Evolutionary conservation across 2,329 filamentous ascomycete genomes (phyloP), one percentile per base, ranked within the genome.

Genomic region (Cordyceps farinosa): DNA sequence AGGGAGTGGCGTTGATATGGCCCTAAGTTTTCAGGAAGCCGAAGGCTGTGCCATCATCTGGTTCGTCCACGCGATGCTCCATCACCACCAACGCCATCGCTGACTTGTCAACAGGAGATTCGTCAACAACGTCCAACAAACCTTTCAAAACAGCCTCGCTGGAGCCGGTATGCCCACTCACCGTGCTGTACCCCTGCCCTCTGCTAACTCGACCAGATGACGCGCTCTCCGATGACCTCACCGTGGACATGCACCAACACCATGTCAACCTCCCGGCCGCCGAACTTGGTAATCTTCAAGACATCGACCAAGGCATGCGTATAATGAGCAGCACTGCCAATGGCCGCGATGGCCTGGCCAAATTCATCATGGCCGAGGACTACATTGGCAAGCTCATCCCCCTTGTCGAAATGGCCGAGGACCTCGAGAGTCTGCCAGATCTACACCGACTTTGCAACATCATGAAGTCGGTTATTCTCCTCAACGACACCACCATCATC

Each of bases 11-110:
- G 87, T 93, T 62, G 95, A 99, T 74, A 98, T 99, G 95, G 95
- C 95, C 50, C 84, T 99, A 67, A 97, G 93, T 74, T 99, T 99
- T 72, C 95, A 99, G 76, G 95, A 99, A 79, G 90, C 93, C 2
- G 95, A 98, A 69, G 95, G 94, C 52, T 99, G 95, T 77, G 87
- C 90, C 27, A 83, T 88, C 66, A 97, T 99, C 75, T 99, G 95
- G 95, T 96, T 71, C 74, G 79, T 74, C 44, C 15, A 50, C 57
- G 8, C 29, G 42, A 53, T 30, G 48, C 30, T 36, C 32, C 58
- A 51, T 48, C 17, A 55, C 47, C 48, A 3, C 32, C 34, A 30
- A n/a, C 17, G 29, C 61, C 6, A 6, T 57, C 27, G 61, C 69
- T 75, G 66, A 75, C 54, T 1, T 38, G 44, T 58, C 7, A 65